Percentiles rank a stretch among this genome's conserved stretches.
These are phyloP conservation scores for Atractiella rhizophila DNA, from an alignment of 768 basidiomycete genomes.

Conservation along the genomic window DNA sequence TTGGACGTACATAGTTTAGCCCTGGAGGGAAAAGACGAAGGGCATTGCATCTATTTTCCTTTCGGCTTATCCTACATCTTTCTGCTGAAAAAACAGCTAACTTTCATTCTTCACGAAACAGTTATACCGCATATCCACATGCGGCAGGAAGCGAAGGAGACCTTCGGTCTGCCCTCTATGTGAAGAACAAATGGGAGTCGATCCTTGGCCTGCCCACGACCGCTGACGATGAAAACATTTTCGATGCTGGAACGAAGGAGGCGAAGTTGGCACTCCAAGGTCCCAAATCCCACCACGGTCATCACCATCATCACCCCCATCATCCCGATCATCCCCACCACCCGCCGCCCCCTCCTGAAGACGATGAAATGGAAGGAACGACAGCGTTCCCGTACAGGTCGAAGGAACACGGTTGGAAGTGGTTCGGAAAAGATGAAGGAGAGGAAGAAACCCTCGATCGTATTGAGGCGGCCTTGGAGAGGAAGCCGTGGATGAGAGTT, in stretches of 20 bases:
- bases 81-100: too few relatives aligned
- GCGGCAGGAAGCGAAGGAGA: slow-evolving; percentile 42
- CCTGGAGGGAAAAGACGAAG: too few relatives aligned
- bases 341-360: too few relatives aligned
- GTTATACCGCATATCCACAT: slow-evolving; percentile 26
- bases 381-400: background rate
- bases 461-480: too few relatives aligned
- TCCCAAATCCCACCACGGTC: background rate
- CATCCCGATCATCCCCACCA: background rate
- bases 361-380: background rate
- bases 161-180: slow-evolving; percentile 35
- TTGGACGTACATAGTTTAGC: too few relatives aligned
- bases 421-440: background rate
- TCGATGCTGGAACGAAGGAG: slow-evolving; percentile 38
- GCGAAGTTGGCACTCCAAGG: slow-evolving; percentile 32
- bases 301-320: background rate
- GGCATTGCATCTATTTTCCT: too few relatives aligned
- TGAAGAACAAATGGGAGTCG: slow-evolving; percentile 42
- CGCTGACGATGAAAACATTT: slow-evolving; percentile 30
- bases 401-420: background rate
- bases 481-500: too few relatives aligned
- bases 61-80: too few relatives aligned
- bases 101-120: too few relatives aligned
- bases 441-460: too few relatives aligned
- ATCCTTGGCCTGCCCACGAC: slow-evolving; percentile 28